phyloP scores from a whole-genome alignment of 2,329 filamentous ascomycete genomes.

The Epichloe festucae region DNA sequence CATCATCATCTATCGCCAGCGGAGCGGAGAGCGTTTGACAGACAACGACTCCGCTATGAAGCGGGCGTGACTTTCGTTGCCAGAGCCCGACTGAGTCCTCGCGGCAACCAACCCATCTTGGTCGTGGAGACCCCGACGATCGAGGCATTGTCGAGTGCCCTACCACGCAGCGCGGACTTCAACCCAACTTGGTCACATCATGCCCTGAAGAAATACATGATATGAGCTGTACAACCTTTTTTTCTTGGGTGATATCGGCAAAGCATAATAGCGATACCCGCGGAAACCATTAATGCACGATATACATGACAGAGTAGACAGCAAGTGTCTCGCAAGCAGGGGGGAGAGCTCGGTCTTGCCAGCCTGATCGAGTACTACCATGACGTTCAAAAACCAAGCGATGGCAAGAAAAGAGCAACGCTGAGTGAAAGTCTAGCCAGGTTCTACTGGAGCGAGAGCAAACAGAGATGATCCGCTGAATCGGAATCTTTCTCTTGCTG shows the following conservation, averaged over 20 bases:
- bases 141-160: not conserved
- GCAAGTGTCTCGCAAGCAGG: not conserved
- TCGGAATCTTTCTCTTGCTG: constrained; percentile 1
- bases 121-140: not conserved
- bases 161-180: not conserved
- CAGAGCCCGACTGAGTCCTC: not conserved
- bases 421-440: not conserved
- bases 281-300: not conserved
- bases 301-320: not conserved
- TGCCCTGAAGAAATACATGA: not conserved
- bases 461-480: not conserved
- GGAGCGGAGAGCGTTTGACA: not conserved
- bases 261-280: not conserved
- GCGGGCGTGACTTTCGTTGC: not conserved
- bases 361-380: not conserved
- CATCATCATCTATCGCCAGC: not conserved
- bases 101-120: not conserved
- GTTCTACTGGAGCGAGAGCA: not conserved
- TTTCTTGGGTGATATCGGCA: not conserved
- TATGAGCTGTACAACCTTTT: not conserved
- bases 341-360: not conserved
- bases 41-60: not conserved
- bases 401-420: not conserved
- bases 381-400: not conserved
- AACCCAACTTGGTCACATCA: not conserved